These are phyloP conservation scores for Trypanosoma avium DNA, from an alignment of 208 protist genomes.

Conservation along the genomic window DNA sequence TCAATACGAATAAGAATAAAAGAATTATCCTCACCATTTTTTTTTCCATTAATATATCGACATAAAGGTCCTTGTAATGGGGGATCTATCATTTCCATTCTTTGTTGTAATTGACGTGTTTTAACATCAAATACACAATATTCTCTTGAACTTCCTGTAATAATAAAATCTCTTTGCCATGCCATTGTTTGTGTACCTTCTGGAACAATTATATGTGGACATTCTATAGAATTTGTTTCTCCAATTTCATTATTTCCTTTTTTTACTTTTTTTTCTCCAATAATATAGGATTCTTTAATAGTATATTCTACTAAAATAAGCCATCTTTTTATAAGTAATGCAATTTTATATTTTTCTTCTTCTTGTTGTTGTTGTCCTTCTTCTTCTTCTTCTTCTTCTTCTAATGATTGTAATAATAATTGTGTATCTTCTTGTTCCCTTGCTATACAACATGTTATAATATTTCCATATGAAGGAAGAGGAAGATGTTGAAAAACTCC, in stretches of 20 bases:
- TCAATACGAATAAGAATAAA: constrained; percentile 8
- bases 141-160: constrained; percentile 6
- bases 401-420: too few species aligned
- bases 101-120: constrained; percentile 1
- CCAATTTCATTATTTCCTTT: neutral
- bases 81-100: neutral
- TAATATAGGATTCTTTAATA: neutral
- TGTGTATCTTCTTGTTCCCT: neutral
- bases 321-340: neutral
- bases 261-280: too few species aligned
- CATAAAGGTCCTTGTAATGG: constrained; percentile 1
- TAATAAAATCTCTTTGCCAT: constrained; percentile 19
- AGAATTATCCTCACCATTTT: neutral
- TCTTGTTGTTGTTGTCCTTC: neutral
- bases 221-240: neutral
- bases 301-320: constrained; percentile 14
- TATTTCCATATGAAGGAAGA: neutral
- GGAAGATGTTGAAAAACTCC: constrained; percentile 3
- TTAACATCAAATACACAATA: constrained; percentile 22
- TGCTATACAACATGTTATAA: constrained; percentile 4
- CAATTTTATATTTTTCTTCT: neutral
- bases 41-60: constrained; percentile 3
- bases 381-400: neutral
- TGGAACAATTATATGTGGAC: neutral
- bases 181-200: constrained; percentile 12